Evolutionary conservation across 164 flowering plant genomes (phyloP), one percentile per base, ranked within the genome.

Genomic region (Annona squamosa): DNA sequence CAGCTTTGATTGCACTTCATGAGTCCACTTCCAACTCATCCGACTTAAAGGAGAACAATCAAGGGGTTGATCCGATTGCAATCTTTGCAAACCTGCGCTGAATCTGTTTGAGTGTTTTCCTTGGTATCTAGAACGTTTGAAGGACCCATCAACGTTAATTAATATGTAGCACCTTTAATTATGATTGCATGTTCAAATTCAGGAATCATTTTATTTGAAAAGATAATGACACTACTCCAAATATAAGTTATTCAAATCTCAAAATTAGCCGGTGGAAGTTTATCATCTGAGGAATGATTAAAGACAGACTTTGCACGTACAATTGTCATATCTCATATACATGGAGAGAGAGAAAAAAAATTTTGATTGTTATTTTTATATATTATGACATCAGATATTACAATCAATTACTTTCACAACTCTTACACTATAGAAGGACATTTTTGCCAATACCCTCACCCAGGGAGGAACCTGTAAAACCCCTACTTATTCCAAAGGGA

Each of bases 1-100:
- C 97, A n/a, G 90, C 91, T 4, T 85, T 90, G 16, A 77, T 89
- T 26, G 88, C 92, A 3, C 86, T 82, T 62, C 88, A 84, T 75
- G 82, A 82, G 68, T 77, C 78, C 76, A 83, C 87, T 41, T 26
- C 7, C 5, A 6, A 48, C 47, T 56, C 81, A 71, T 73, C 77
- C 18, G 18, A 45, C 63, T 57, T 46, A 13, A 71, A 73, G 57
- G 78, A 70, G 45, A 12, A 69, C 1, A 64, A 69, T 48, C 77
- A 75, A 37, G 84, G 90, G 4, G 69, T 86, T 67, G 90, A 89
- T 65, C 70, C 45, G 48, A 76, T 16, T 19, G 87, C 84, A 1
- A 84, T 87, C 67, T 87, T 89, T 70, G n/a, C 43, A 13, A 80
- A 82, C 41, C 72, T 85, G 43, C 78, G 5, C 41, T n/a, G 46